Conservation (phyloP, 805 yeast species). For the Wickerhamiella nectarea region DNA sequence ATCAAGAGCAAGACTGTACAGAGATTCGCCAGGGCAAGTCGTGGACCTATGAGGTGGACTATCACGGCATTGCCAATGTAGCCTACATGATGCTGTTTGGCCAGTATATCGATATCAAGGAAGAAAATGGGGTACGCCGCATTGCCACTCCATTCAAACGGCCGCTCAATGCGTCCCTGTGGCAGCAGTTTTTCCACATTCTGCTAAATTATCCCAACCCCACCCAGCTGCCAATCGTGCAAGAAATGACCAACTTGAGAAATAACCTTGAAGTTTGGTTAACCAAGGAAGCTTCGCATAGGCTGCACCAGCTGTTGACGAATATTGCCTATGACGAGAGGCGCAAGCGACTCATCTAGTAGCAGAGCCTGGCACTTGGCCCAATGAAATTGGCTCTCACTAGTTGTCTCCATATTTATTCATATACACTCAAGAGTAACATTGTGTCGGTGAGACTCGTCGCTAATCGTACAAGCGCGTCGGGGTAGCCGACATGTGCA, state of each 20-base stretch:
- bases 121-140: conserved; percentile 12
- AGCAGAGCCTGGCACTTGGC: too few species aligned
- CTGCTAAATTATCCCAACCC: conserved; percentile 43
- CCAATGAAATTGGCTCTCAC: too few species aligned
- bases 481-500: too few species aligned
- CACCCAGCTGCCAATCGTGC: conserved; percentile 31
- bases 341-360: conserved; percentile 3
- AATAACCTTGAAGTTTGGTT: conserved; percentile 33
- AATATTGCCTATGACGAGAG: conserved; percentile 7
- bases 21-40: conserved; percentile 46
- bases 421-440: too few species aligned
- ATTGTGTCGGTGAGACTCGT: too few species aligned
- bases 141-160: conserved; percentile 39
- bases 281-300: conserved; percentile 10
- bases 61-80: conserved; percentile 66
- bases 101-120: conserved; percentile 34
- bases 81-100: conserved; percentile 67
- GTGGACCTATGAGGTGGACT: conserved; percentile 75
- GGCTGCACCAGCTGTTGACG: conserved; percentile 1
- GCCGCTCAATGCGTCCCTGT: conserved; percentile 61
- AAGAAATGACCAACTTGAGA: conserved; percentile 28
- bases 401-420: too few species aligned
- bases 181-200: conserved; percentile 52
- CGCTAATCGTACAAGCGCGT: too few species aligned
- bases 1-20: conserved; percentile 51